Evolutionary conservation across 257 asterid genomes (phyloP).

Genomic region (Solanum arcanum): DNA sequence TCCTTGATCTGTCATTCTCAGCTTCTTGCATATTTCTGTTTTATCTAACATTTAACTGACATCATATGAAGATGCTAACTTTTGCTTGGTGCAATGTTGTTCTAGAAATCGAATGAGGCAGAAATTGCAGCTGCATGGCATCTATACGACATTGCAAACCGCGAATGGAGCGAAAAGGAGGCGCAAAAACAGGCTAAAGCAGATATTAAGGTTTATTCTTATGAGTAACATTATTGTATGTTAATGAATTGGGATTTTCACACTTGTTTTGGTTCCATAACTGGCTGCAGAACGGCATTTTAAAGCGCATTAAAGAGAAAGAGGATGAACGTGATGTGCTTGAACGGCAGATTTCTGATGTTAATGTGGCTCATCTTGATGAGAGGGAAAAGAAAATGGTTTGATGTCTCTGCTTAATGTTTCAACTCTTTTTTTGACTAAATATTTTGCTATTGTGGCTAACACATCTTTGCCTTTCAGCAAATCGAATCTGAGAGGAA

Average conservation of each 20-base stretch:
- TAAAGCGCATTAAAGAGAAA: constrained; percentile 50
- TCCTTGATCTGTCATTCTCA: not conserved
- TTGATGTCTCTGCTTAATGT: constrained; percentile 9
- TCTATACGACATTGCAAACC: constrained; percentile 47
- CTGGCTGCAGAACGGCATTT: constrained; percentile 36
- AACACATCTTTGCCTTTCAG: constrained; percentile 33
- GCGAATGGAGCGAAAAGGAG: constrained; percentile 47
- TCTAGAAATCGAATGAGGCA: constrained; percentile 49
- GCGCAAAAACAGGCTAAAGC: constrained; percentile 62
- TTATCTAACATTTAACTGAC: not conserved
- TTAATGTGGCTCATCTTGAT: constrained; percentile 47
- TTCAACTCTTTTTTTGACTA: constrained; percentile 2
- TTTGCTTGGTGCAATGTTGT: constrained; percentile 17
- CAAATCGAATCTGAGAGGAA: constrained; percentile 58
- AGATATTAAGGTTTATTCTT: constrained; percentile 48
- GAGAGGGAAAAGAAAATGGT: constrained; percentile 79
- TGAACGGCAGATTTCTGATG: constrained; percentile 47
- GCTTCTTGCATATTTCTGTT: not conserved
- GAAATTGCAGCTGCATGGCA: constrained; percentile 37
- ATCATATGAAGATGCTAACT: constrained; percentile 1
- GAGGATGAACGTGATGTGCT: constrained; percentile 50
- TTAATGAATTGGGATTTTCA: constrained; percentile 1
- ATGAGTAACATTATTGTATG: not conserved
- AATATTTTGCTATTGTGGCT: constrained; percentile 2
- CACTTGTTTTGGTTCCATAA: not conserved